Base-by-base conservation (phyloP, 2,329 filamentous ascomycete species). In the Ophiostoma himal-ulmi region DNA sequence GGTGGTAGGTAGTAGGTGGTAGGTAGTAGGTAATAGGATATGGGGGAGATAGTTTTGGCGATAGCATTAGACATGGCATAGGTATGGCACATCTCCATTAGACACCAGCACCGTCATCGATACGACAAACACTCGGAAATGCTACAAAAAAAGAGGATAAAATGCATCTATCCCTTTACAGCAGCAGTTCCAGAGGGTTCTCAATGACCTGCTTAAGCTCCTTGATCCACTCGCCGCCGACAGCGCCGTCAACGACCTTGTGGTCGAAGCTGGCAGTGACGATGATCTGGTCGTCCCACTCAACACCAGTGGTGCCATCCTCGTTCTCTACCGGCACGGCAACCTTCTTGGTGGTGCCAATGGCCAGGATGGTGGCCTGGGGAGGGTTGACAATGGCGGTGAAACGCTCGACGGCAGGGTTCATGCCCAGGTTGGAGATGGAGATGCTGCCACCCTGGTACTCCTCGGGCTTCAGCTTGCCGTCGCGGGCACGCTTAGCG, bases 361-460 rank as follows among this genome's bases (percentile, higher is more conserved):
- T 92, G 70, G 95, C 94, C 74, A 99, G 86, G 80, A 99, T 99
- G 78, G 89, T 91, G 70, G 95, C 92, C 85, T 99, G 96, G 69
- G 95, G 95, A 75, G 96, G 95, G 88, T 99, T 99, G 87, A 99
- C 97, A 78, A 99, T 91, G 75, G 95, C 95, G 69, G 95, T 98
- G 84, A 99, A 99, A 80, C 94, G 89, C 83, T 98, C 94, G 74
- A 99, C 90, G 68, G 95, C 94, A 67, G 89, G 79, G 88, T 99
- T 99, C 95, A 99, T 99, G 82, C 95, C 95, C 95, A 99, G 96
- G 89, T 99, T 99, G 84, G 92, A 96, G 83, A 99, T 98, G 81
- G 94, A 97, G 83, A 99, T 97, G 80, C 93, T 96, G 80, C 95
- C 95, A 70, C 95, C 95, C 86, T 97, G 94, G 89, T 96, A 99